Evolutionary conservation across 2,329 filamentous ascomycete species (phyloP).

Genomic region (Cryphonectria japonica): DNA sequence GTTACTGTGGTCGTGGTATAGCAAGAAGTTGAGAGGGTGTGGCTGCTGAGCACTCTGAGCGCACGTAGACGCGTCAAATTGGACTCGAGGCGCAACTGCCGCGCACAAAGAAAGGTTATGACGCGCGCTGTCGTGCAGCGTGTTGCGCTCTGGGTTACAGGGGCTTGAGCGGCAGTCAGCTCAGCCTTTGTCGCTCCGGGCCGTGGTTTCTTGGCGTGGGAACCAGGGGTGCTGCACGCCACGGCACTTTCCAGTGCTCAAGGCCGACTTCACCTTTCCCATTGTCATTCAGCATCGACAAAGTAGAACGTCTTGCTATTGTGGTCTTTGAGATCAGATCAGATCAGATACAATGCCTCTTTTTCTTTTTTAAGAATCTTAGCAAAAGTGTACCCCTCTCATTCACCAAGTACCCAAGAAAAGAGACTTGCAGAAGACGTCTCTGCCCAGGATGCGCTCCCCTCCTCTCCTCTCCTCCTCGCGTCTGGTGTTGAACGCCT

Average conservation of each 20-base stretch:
- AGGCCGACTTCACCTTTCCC: neutral
- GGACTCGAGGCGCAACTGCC: neutral
- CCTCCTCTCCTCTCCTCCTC: neutral
- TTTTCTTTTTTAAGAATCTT: neutral
- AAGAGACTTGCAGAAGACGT: neutral
- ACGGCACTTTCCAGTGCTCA: neutral
- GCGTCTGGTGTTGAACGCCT: neutral
- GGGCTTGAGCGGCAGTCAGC: neutral
- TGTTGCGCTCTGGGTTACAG: neutral
- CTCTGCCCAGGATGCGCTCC: neutral
- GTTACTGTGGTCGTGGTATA: neutral
- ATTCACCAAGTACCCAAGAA: neutral
- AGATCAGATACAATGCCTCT: neutral
- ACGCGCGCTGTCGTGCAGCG: neutral
- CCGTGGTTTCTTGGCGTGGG: neutral
- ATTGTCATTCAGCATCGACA: neutral
- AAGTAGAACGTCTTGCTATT: neutral
- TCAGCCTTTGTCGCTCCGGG: neutral
- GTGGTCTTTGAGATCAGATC: neutral
- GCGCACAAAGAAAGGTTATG: neutral
- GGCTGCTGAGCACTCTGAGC: neutral
- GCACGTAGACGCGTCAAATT: neutral
- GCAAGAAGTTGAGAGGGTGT: neutral
- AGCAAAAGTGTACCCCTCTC: too few relatives aligned
- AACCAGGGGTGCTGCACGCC: neutral